phyloP scores from a whole-genome alignment of 1,284 basidiomycete genomes.

The Vanrija humicola region DNA sequence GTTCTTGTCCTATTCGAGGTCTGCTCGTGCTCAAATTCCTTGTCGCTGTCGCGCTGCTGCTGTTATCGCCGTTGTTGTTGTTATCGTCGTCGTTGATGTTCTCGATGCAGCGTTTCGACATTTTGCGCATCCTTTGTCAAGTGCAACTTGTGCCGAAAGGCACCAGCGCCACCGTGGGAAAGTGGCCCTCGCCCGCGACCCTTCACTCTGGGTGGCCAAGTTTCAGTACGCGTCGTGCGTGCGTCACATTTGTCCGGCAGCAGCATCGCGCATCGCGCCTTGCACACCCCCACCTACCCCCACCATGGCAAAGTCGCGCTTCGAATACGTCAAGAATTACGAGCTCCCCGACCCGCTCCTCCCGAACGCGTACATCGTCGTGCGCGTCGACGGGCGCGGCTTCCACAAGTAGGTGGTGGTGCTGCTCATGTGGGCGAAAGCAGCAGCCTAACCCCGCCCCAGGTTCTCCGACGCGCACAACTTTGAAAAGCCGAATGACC shows the following conservation, averaged over 20 bases:
- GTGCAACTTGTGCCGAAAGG: not conserved
- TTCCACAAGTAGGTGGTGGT: slow-evolving; percentile 73
- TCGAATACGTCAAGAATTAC: slow-evolving; percentile 83
- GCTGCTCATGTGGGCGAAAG: too few relatives aligned
- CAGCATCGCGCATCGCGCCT: too few relatives aligned
- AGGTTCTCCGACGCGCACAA: slow-evolving; percentile 80
- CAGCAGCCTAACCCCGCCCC: slow-evolving; percentile 6
- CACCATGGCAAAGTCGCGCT: slow-evolving; percentile 87
- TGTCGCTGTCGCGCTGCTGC: not conserved
- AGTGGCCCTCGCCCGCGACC: not conserved
- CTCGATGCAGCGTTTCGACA: not conserved
- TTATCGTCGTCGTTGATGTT: not conserved
- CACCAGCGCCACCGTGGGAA: slow-evolving; percentile 5
- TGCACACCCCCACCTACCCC: too few relatives aligned
- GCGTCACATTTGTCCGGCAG: too few relatives aligned
- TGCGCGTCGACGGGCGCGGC: slow-evolving; percentile 87
- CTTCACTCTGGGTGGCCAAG: not conserved
- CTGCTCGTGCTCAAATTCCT: too few relatives aligned
- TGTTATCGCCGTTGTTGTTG: not conserved
- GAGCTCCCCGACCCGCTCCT: slow-evolving; percentile 84
- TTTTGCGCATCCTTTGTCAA: not conserved
- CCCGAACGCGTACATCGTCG: slow-evolving; percentile 77
- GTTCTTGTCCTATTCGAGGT: not conserved
- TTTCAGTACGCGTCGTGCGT: not conserved
- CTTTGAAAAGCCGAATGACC: slow-evolving; percentile 90